Conservation (phyloP, 352 stramenopile genomes). For the Pythium phragmitis region DNA sequence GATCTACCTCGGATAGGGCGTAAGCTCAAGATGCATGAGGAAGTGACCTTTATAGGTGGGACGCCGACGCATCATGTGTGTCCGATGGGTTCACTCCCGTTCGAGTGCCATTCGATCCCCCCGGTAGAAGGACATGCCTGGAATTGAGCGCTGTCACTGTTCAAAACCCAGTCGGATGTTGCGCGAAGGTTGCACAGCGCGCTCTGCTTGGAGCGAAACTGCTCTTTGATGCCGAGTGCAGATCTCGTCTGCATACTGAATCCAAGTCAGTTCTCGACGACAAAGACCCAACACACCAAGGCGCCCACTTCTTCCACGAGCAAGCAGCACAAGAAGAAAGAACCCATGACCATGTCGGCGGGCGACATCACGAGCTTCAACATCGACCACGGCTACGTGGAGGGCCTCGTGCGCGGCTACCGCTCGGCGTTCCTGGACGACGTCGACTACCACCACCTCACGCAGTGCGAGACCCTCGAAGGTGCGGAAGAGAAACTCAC, state of each 20-base stretch:
- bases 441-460: conserved; percentile 89
- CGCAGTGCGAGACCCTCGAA: conserved; percentile 90
- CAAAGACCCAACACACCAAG: conserved; percentile 1
- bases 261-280: conserved; percentile 9
- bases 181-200: conserved; percentile 2
- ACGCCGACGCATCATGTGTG: too few relatives aligned
- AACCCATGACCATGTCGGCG: conserved; percentile 44
- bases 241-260: conserved; percentile 24
- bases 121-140: neutral
- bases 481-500: conserved; percentile 31
- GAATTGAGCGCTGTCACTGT: conserved; percentile 8
- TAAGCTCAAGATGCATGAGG: too few relatives aligned
- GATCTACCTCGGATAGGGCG: conserved; percentile 7
- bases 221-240: conserved; percentile 22
- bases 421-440: conserved; percentile 89
- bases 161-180: neutral
- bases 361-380: conserved; percentile 96
- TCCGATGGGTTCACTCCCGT: too few relatives aligned
- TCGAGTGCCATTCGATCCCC: neutral
- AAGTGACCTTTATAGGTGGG: too few relatives aligned
- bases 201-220: conserved; percentile 18
- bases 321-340: neutral
- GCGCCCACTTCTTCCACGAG: neutral
- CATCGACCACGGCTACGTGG: conserved; percentile 97
- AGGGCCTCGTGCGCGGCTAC: conserved; percentile 97